Base-by-base conservation (phyloP, 805 yeast genomes). In the Citeromyces matritensis region DNA sequence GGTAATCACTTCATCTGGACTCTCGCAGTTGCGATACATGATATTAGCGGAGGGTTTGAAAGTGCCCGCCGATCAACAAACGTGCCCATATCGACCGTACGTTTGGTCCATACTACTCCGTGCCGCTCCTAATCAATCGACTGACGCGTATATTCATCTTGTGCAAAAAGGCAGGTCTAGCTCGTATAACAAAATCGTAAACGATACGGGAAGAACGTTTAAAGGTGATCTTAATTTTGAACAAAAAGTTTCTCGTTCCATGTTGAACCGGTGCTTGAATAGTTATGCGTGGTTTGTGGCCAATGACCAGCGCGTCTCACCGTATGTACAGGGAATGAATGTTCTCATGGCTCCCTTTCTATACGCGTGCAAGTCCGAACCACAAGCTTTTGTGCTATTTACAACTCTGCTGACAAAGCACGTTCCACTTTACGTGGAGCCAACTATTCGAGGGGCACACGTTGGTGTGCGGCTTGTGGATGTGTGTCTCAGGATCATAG, bases 321-420 rank as follows among this genome's bases (percentile, higher is more conserved):
- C 61, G 0, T 83, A 83, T 45, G 95, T 85, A n/a, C 95, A 85
- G 48, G 95, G 95, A 2, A 72, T 86, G 78, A 85, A 85, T 47
- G 84, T 85, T 0, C 50, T 85, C 14, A 65, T 79, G 15, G 95
- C 94, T 0, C 95, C 95, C 1, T 68, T 85, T 34, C 65, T 84
- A 11, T 85, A 70, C 47, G 64, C 79, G 1, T 65, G 79, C 42
- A 73, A 75, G 27, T 70, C 84, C 24, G 96, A 85, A 48, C 85
- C 94, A 0, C 83, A 84, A 53, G 91, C 94, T 2, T 84, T 73
- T 47, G 69, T 79, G 8, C 37, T 86, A 24, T 72, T 83, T 41
- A 73, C 73, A 32, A 63, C 66, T 14, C 52, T 85, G 26, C 53
- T 85, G 30, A 64, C 67, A 3, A 53, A 58, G 21, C 73, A 73